Evolutionary conservation across 371 early-diverging fungal species (phyloP).

Genomic region (Mucor velutinosus): DNA sequence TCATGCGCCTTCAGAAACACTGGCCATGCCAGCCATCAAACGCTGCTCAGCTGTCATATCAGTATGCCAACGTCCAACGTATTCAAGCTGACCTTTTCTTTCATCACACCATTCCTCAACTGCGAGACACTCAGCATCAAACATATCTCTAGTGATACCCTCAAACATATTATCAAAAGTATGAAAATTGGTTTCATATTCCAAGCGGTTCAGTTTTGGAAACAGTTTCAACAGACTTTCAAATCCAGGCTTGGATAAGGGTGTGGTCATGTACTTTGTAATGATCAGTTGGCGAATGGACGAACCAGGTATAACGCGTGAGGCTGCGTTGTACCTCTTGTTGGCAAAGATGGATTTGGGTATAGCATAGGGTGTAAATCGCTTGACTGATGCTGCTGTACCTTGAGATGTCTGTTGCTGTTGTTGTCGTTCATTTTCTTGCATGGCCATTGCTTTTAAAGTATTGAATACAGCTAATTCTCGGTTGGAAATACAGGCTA

Average conservation of each 20-base stretch:
- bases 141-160: slow-evolving; percentile 41
- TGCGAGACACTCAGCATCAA: slow-evolving; percentile 39
- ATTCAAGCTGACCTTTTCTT: background rate
- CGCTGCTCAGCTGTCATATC: slow-evolving; percentile 46
- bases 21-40: slow-evolving; percentile 40
- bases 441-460: background rate
- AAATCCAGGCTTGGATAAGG: slow-evolving; percentile 46
- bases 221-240: slow-evolving; percentile 41
- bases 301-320: slow-evolving; percentile 17
- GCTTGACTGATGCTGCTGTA: slow-evolving; percentile 7
- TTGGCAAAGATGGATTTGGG: background rate
- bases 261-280: slow-evolving; percentile 49
- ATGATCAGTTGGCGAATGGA: slow-evolving; percentile 41
- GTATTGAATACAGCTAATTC: slow-evolving; percentile 27
- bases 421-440: background rate
- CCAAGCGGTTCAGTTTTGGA: slow-evolving; percentile 42
- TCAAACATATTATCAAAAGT: slow-evolving; percentile 51
- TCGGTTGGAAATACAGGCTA: slow-evolving; percentile 46
- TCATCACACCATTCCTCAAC: slow-evolving; percentile 30
- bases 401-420: background rate
- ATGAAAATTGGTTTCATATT: slow-evolving; percentile 50
- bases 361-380: slow-evolving; percentile 10
- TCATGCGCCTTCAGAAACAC: slow-evolving; percentile 14
- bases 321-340: background rate
- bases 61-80: slow-evolving; percentile 36